Percentiles rank a stretch among this genome's conserved stretches.
phyloP scores from a whole-genome alignment of 352 stramenopile genomes.

The Phytophthora fragariaefolia region DNA sequence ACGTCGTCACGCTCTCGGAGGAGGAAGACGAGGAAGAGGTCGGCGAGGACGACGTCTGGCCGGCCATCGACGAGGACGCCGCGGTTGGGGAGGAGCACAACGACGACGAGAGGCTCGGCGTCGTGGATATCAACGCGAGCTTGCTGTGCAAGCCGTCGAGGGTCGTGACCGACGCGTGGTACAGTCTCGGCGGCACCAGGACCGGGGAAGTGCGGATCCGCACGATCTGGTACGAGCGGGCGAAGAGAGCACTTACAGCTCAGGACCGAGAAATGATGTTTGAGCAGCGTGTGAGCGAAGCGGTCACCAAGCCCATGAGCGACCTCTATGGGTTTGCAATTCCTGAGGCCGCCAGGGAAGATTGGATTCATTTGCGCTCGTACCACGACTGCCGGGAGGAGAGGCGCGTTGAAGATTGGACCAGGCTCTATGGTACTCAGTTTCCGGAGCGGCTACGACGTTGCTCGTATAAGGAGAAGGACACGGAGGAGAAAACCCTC shows the following conservation, averaged over 20 bases:
- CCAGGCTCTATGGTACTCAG: conserved; percentile 51
- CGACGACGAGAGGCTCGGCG: conserved; percentile 59
- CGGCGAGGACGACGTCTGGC: conserved; percentile 22
- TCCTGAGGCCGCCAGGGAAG: conserved; percentile 34
- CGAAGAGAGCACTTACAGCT: conserved; percentile 16
- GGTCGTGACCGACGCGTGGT: conserved; percentile 66
- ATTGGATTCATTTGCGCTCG: conserved; percentile 71
- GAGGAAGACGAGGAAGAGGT: conserved; percentile 49
- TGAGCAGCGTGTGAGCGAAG: conserved; percentile 41
- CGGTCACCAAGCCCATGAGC: conserved; percentile 34
- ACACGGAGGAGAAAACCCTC: conserved; percentile 40
- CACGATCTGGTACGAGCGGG: conserved; percentile 51
- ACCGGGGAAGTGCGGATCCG: conserved; percentile 75
- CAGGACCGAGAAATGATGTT: conserved; percentile 49
- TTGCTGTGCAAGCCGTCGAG: conserved; percentile 42
- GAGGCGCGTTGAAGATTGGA: conserved; percentile 72
- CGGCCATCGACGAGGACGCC: conserved; percentile 19
- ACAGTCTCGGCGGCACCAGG: conserved; percentile 50
- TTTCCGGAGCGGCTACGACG: conserved; percentile 46
- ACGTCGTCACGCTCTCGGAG: conserved; percentile 53
- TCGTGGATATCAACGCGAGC: conserved; percentile 57
- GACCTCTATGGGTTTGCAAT: conserved; percentile 82
- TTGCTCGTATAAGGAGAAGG: conserved; percentile 40
- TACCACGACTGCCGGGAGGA: conserved; percentile 81
- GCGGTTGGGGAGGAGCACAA: conserved; percentile 1